These are phyloP conservation scores for Apiosordaria backusii DNA, from an alignment of 495 filamentous ascomycete genomes.

Conservation along the genomic window DNA sequence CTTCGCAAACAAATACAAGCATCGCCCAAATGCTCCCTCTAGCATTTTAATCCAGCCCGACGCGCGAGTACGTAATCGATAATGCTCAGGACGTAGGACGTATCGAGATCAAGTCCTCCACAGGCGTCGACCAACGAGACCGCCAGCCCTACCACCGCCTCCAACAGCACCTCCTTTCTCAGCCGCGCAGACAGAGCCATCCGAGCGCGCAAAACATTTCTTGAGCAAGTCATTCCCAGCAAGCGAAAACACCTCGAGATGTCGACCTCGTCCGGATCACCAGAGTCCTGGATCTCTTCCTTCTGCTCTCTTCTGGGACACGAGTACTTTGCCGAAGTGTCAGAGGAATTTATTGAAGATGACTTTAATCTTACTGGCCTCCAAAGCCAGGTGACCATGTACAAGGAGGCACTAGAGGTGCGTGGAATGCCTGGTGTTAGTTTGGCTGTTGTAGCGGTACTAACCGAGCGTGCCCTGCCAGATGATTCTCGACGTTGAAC, in stretches of 20 bases:
- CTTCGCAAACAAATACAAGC: constrained; percentile 18
- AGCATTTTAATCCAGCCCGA: neutral
- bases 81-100: neutral
- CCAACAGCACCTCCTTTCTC: neutral
- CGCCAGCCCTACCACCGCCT: neutral
- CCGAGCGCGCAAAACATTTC: neutral
- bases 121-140: neutral
- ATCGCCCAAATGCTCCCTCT: neutral
- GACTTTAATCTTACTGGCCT: constrained; percentile 98
- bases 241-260: constrained; percentile 26
- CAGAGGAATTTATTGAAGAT: constrained; percentile 98
- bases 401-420: constrained; percentile 82
- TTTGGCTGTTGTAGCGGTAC: constrained; percentile 7
- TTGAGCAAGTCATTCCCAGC: neutral
- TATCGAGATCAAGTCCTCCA: neutral
- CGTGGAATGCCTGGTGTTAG: constrained; percentile 15
- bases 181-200: neutral
- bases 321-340: constrained; percentile 98
- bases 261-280: constrained; percentile 75
- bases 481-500: constrained; percentile 98
- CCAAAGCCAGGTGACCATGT: constrained; percentile 94
- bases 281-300: constrained; percentile 95
- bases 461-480: constrained; percentile 36
- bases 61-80: neutral
- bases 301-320: constrained; percentile 94